Base-by-base conservation (phyloP, 2,329 filamentous ascomycete genomes). In the Penicillium sp. region DNA sequence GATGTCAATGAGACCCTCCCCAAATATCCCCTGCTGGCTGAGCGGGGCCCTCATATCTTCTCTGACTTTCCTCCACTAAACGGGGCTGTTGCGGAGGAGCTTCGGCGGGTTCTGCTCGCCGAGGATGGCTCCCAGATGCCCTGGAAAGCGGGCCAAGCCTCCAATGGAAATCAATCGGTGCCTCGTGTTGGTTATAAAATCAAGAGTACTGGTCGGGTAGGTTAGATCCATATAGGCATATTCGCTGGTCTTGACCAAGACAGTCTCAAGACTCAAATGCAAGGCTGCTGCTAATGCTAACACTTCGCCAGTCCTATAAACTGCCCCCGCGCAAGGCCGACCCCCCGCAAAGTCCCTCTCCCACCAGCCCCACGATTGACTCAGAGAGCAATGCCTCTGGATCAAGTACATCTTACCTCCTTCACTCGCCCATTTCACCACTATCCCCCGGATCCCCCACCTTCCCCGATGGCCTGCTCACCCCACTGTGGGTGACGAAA, bases 351-450 rank as follows among this genome's bases (percentile, higher is more conserved):
- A 72, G 75, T 40, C 81, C 80, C 46, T 76, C 77, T 39, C 71
- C 76, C 47, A 69, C 78, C 48, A 78, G 78, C 46, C 68, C 82
- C 82, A 54, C 81, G 16, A 78, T 80, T 43, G 76, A 81, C 51
- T 75, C 81, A 64, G 69, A 66, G 45, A 62, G 58, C 55, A 62
- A 62, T 28, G 19, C 26, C 26, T 48, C 54, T 7, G 45, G 24
- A 80, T 83, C 47, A 67, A 74, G 3, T 75, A 81, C 49, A 21
- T 74, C 79, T 16, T 76, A 81, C 55, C 78, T 86, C n/a, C 77
- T 96, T 4, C 93, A 97, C 73, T 97, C 94, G 11, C 91, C 92
- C 1, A 86, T 96, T 62, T 97, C 94, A 2, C 94, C 93, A 1
- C 81, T 97, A 26, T 94, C 90, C 34, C 92, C 92, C 3, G 83